Percentiles rank a stretch among this genome's conserved stretches.
Conservation (phyloP, 208 protist genomes). For the Naegleria lovaniensis region DNA sequence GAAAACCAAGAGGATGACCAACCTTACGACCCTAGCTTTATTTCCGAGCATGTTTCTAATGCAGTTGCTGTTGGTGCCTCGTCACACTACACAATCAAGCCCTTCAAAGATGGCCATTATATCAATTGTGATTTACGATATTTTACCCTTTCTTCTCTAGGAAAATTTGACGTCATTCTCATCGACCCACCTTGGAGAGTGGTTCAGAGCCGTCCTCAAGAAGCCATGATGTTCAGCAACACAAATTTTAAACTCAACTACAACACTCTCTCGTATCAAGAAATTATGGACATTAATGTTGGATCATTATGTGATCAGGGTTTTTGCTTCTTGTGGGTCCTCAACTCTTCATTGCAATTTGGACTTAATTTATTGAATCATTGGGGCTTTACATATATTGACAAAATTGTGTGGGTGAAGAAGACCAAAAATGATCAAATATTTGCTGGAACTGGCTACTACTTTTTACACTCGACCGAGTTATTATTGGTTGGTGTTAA, state of each 20-base stretch:
- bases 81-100: not conserved
- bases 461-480: conserved; percentile 47
- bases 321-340: conserved; percentile 46
- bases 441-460: conserved; percentile 37
- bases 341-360: conserved; percentile 43
- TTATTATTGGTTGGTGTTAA: conserved; percentile 47
- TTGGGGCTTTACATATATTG: conserved; percentile 48
- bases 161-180: conserved; percentile 47
- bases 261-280: conserved; percentile 40
- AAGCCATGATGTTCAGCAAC: conserved; percentile 42
- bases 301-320: conserved; percentile 36
- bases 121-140: conserved; percentile 41
- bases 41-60: not conserved
- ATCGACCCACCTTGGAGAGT: conserved; percentile 48
- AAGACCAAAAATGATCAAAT: conserved; percentile 25
- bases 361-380: conserved; percentile 41
- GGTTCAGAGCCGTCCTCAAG: conserved; percentile 24
- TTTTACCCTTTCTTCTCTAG: conserved; percentile 36
- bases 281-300: conserved; percentile 46
- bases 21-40: not conserved
- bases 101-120: conserved; percentile 26
- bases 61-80: not conserved
- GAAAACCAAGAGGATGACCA: not conserved
- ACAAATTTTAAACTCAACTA: conserved; percentile 34
- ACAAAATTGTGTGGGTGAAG: conserved; percentile 44